Evolutionary conservation across 192 early-diverging fungal genomes (phyloP).

Genomic region (Backusella tarrabulga): DNA sequence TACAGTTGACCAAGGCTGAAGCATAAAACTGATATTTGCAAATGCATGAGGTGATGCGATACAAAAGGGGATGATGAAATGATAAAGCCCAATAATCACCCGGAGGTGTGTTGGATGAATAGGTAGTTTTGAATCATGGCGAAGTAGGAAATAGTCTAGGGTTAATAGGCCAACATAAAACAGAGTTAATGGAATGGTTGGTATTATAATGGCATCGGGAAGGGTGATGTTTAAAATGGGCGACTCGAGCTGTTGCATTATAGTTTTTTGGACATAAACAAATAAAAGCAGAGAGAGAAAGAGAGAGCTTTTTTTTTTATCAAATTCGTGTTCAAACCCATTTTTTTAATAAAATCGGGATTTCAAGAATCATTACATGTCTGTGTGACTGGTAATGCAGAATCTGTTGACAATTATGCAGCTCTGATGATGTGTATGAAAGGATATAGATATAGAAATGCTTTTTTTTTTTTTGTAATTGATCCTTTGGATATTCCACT

Average conservation of each 20-base stretch:
- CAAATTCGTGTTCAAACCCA: no score
- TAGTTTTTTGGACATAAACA: no score
- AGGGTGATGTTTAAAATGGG: not conserved
- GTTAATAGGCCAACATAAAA: not conserved
- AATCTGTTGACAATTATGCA: no score
- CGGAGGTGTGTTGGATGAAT: not conserved
- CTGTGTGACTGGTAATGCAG: no score
- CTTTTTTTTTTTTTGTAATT: no score
- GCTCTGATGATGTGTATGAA: no score
- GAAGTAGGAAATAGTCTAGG: not conserved
- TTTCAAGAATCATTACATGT: no score
- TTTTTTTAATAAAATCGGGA: no score
- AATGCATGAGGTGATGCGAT: not conserved
- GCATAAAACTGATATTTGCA: conserved; percentile 8
- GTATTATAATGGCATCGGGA: not conserved
- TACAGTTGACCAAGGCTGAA: conserved; percentile 2
- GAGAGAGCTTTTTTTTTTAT: no score
- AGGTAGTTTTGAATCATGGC: not conserved
- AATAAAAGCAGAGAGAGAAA: no score
- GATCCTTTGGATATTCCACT: no score
- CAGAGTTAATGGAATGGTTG: not conserved
- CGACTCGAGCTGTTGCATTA: not conserved
- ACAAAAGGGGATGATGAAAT: not conserved
- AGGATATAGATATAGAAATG: no score
- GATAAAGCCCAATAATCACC: not conserved